Evolutionary conservation across 2,329 filamentous ascomycete species (phyloP).

Genomic region (Hypoxylon sp.): DNA sequence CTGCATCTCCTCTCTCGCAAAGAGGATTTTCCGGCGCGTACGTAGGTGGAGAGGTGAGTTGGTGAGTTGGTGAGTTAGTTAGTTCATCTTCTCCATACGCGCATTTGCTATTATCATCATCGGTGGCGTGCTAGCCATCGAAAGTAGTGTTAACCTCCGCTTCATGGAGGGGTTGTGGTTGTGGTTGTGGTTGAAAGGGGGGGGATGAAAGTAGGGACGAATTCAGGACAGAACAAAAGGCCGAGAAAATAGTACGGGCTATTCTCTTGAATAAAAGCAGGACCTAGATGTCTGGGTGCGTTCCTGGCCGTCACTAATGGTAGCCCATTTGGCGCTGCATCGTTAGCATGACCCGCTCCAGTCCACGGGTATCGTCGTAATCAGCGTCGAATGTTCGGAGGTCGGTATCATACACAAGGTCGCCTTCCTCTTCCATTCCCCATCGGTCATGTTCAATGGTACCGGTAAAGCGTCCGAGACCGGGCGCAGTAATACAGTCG

Average conservation of each 20-base stretch:
- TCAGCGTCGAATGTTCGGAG: constrained; percentile 16
- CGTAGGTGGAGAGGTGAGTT: not conserved
- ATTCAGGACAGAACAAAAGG: not conserved
- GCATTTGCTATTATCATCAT: not conserved
- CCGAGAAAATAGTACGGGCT: not conserved
- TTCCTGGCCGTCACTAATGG: not conserved
- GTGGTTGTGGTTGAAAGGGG: not conserved
- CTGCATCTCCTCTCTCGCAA: not conserved
- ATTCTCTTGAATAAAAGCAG: not conserved
- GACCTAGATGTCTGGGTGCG: not conserved
- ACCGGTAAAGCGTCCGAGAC: constrained; percentile 57
- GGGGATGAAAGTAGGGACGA: not conserved
- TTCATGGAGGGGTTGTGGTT: not conserved
- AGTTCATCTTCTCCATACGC: not conserved
- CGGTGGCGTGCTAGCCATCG: not conserved
- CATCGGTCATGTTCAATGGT: constrained; percentile 38
- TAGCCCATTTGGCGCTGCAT: not conserved
- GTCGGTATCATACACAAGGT: not conserved
- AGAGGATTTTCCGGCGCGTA: not conserved
- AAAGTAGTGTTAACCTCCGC: not conserved
- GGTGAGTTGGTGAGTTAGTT: too few species aligned
- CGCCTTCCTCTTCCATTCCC: not conserved
- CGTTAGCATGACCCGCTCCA: not conserved
- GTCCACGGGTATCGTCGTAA: constrained; percentile 11
- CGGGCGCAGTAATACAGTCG: constrained; percentile 54